Conservation (phyloP, 768 basidiomycete genomes). For the Calocybe gangraenosa region DNA sequence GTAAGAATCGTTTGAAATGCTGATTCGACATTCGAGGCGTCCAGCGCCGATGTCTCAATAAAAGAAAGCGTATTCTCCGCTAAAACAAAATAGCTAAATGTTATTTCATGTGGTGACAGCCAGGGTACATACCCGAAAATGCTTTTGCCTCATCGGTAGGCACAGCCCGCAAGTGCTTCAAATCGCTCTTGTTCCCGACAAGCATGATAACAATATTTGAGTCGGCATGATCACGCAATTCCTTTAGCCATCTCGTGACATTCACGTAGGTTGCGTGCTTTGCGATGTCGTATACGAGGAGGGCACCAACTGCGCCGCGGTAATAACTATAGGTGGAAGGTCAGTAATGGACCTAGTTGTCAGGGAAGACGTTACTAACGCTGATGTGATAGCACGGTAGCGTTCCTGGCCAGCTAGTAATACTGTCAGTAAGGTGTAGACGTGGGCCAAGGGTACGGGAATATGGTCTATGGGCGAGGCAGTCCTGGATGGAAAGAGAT, state of each 20-base stretch:
- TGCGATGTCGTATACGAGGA: conserved; percentile 92
- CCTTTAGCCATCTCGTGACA: conserved; percentile 95
- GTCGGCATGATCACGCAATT: conserved; percentile 92
- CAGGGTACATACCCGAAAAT: conserved; percentile 68
- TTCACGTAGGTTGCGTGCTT: conserved; percentile 94
- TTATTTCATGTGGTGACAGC: not conserved
- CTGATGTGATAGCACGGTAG: conserved; percentile 96
- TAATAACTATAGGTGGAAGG: conserved; percentile 66
- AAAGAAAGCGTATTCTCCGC: conserved; percentile 91
- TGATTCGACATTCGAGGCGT: conserved; percentile 96
- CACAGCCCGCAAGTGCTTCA: conserved; percentile 95
- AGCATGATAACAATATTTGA: conserved; percentile 95
- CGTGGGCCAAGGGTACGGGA: no score
- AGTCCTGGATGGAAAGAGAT: not conserved
- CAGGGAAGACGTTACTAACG: conserved; percentile 45
- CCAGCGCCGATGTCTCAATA: conserved; percentile 99
- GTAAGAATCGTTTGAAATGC: conserved; percentile 97
- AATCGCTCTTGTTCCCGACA: conserved; percentile 98
- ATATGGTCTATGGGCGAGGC: no score
- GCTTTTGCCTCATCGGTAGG: conserved; percentile 96
- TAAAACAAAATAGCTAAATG: conserved; percentile 23
- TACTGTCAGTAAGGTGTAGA: conserved; percentile 2
- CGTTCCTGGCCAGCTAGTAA: conserved; percentile 88
- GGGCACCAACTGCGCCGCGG: conserved; percentile 91
- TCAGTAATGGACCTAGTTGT: conserved; percentile 1